These are phyloP conservation scores for Leishmania turanica DNA, from an alignment of 208 protist genomes.

Conservation along the genomic window DNA sequence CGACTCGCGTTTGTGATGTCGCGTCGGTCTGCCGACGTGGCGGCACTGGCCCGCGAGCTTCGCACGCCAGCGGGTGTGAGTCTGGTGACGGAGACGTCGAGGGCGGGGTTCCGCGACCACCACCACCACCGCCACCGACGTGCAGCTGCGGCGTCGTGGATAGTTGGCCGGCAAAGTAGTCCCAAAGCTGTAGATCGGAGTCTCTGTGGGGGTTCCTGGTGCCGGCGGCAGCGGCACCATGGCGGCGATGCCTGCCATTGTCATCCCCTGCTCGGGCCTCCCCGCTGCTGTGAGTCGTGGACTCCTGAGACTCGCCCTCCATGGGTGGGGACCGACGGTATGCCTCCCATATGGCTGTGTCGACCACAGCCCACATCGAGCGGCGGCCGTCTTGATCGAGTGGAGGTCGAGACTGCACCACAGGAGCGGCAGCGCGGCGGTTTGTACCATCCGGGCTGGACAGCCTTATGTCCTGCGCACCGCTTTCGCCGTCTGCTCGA, in stretches of 20 bases:
- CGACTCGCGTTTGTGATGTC: background rate
- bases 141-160: background rate
- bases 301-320: background rate
- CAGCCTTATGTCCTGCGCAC: background rate
- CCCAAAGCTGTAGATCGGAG: slow-evolving; percentile 18
- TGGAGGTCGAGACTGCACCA: background rate
- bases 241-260: background rate
- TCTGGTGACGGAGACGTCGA: background rate
- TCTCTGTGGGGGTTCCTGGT: background rate
- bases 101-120: background rate
- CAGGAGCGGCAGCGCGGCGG: background rate
- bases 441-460: background rate
- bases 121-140: background rate
- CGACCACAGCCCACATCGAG: slow-evolving; percentile 16
- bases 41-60: background rate
- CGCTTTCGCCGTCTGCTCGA: too few species aligned
- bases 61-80: background rate
- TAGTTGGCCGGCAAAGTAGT: slow-evolving; percentile 24
- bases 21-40: background rate
- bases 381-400: slow-evolving; percentile 5
- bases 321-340: background rate
- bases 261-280: too few species aligned
- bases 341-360: slow-evolving; percentile 22
- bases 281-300: background rate
- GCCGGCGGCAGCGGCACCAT: background rate